Conservation (phyloP, 1,139 yeast genomes). For the Yamadazyma mexicana region DNA sequence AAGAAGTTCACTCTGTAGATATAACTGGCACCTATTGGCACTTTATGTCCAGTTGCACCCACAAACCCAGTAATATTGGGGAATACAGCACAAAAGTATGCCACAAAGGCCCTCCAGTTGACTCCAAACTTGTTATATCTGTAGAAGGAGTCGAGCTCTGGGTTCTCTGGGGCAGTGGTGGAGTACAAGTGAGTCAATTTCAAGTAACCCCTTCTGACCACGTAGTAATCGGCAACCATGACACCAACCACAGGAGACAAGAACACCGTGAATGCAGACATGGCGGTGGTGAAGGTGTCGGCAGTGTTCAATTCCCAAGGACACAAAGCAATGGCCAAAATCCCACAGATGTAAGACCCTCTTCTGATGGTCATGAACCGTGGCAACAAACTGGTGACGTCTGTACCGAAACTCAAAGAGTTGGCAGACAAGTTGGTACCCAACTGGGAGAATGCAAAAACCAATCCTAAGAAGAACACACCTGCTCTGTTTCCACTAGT, state of each 20-base stretch:
- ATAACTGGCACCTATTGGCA: slow-evolving; percentile 78
- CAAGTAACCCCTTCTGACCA: slow-evolving; percentile 72
- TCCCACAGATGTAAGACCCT: slow-evolving; percentile 78
- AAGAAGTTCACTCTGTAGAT: slow-evolving; percentile 74
- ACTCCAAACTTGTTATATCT: slow-evolving; percentile 61
- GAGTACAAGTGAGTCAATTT: slow-evolving; percentile 65
- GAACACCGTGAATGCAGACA: slow-evolving; percentile 85
- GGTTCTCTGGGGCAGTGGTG: slow-evolving; percentile 33
- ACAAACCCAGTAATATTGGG: slow-evolving; percentile 90
- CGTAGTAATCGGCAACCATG: slow-evolving; percentile 71
- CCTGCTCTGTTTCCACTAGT: slow-evolving; percentile 72
- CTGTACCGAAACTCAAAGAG: slow-evolving; percentile 88
- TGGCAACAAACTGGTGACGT: slow-evolving; percentile 82
- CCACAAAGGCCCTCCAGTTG: slow-evolving; percentile 80
- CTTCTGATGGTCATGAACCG: slow-evolving; percentile 78
- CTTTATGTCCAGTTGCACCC: slow-evolving; percentile 63
- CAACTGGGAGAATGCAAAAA: slow-evolving; percentile 80
- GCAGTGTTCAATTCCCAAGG: slow-evolving; percentile 86
- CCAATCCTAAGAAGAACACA: slow-evolving; percentile 74
- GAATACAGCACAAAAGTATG: slow-evolving; percentile 71
- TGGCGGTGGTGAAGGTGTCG: slow-evolving; percentile 77
- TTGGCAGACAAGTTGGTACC: slow-evolving; percentile 94
- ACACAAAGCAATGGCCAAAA: slow-evolving; percentile 72
- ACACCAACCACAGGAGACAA: slow-evolving; percentile 87
- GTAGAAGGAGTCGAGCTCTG: slow-evolving; percentile 42